Evolutionary conservation across 768 basidiomycete species (phyloP), one percentile per base, ranked within the genome.

Genomic region (Russula vinacea): DNA sequence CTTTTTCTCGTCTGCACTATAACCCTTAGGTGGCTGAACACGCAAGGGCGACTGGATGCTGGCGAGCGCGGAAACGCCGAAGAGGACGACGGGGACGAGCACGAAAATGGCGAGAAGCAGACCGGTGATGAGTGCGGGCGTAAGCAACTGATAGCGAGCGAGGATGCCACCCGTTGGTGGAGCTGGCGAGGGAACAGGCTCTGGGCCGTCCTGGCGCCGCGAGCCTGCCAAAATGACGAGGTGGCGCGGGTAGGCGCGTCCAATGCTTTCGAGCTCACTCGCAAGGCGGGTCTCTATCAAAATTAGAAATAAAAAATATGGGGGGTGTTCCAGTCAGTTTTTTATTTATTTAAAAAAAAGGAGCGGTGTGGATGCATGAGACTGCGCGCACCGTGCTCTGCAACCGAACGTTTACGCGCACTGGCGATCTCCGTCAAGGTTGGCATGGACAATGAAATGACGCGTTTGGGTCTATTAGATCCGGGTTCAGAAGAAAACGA

Each of bases 131-230:
- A 93, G 79, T 0, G 81, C 87, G 1, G 91, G 88, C 0, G 89
- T 90, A 54, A 92, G 82, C 52, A 91, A 80, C 71, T 91, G 89
- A 73, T 91, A 92, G 39, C 79, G 83, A 65, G 85, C 80, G 32
- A 92, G 80, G 60, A 92, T 84, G 11, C 89, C 87, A 26, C 81
- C 83, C 9, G 76, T 71, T 7, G 80, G 73, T 1, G 78, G 72
- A 19, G 78, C 77, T 13, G 76, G 70, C 58, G 53, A 26, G 5
- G 62, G 62, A n/a, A 22, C 24, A 4, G 57, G 76, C 72, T 26
- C 71, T 71, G 60, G 69, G 69, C 52, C 71, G 58, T 70, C 68
- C 70, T 83, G 79, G 62, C 82, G 83, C 58, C 78, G 79, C 58
- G 73, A 81, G 54, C 87, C 88, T 26, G 85, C 76, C 67, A 86